These are phyloP conservation scores for Cryptococcus amylolentus DNA, from an alignment of 1,284 basidiomycete species.

Conservation along the genomic window DNA sequence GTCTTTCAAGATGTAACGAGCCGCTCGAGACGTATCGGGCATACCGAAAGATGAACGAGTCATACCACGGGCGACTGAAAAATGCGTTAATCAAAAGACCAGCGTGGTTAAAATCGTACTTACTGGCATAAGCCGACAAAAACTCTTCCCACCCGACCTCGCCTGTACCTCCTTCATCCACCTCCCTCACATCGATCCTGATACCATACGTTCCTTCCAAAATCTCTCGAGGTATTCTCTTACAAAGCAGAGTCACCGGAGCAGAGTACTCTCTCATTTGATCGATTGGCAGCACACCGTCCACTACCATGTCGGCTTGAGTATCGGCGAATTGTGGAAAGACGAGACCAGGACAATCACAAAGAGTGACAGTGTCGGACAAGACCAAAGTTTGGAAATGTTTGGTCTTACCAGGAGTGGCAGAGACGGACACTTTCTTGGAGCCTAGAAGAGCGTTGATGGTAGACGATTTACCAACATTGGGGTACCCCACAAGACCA, in stretches of 20 bases:
- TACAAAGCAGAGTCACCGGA: slow-evolving; percentile 74
- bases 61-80: slow-evolving; percentile 83
- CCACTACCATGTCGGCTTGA: slow-evolving; percentile 91
- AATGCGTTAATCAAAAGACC: neutral
- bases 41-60: slow-evolving; percentile 92
- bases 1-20: slow-evolving; percentile 92
- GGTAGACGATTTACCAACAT: slow-evolving; percentile 60
- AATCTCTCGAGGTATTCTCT: slow-evolving; percentile 78
- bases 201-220: slow-evolving; percentile 88
- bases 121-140: slow-evolving; percentile 84
- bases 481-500: slow-evolving; percentile 61
- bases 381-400: slow-evolving; percentile 98
- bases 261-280: slow-evolving; percentile 94
- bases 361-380: slow-evolving; percentile 81
- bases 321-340: slow-evolving; percentile 98
- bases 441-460: slow-evolving; percentile 59
- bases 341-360: slow-evolving; percentile 97
- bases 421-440: slow-evolving; percentile 96
- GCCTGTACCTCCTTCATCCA: slow-evolving; percentile 84
- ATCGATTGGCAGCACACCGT: slow-evolving; percentile 96
- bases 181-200: slow-evolving; percentile 62
- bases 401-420: slow-evolving; percentile 98
- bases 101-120: slow-evolving; percentile 43
- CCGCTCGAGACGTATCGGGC: slow-evolving; percentile 92
- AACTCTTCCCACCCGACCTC: slow-evolving; percentile 75